Evolutionary conservation across 139 green algal genomes (phyloP), one percentile per base, ranked within the genome.

Genomic region (Haematococcus lacustris): DNA sequence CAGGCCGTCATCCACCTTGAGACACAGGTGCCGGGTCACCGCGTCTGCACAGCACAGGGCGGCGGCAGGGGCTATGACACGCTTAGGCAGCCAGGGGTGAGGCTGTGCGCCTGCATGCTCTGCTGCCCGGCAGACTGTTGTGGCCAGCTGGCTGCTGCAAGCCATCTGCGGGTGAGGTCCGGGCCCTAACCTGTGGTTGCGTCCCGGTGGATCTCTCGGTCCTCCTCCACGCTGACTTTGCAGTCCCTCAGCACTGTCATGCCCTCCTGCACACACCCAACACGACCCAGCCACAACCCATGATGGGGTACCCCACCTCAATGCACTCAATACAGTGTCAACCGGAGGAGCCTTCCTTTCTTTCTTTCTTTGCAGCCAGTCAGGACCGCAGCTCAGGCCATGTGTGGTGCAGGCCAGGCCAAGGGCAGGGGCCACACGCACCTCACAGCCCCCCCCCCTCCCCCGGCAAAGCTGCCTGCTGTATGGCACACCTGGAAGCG

Each of bases 1-100:
- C 33, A 77, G 25, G 1, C 76, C 76, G 47, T 81, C 70, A 61
- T 81, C 76, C 51, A 81, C 70, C 3, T 67, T 51, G 57, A 81
- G 68, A 61, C 72, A 53, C 26, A 74, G 39, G 57, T 74, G 71
- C 39, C 43, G 60, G 26, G 73, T 74, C 1, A 41, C 7, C 32
- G 73, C 73, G 41, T 65, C 73, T 78, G 73, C 32, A 51, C 13
- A 68, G 28, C 43, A 13, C 62, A 68, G 9, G 32, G 33, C 6
- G 40, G 62, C 62, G 43, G 37, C 37, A 70, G 38, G 23, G 3
- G 25, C 3, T 2, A 37, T 35, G 33, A 3, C 7, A 41, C 3
- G 61, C 32, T 6, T n/a, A 63, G 6, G 53, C 53, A 33, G 4
- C 9, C 53, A 63, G 17, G 53, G 47, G 47, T 57, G 47, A 57